A percentile compares a stretch with the other conserved stretches of the same genome.
Evolutionary conservation across 2,329 filamentous ascomycete species (phyloP).

Genomic region (Onygenales sp.): DNA sequence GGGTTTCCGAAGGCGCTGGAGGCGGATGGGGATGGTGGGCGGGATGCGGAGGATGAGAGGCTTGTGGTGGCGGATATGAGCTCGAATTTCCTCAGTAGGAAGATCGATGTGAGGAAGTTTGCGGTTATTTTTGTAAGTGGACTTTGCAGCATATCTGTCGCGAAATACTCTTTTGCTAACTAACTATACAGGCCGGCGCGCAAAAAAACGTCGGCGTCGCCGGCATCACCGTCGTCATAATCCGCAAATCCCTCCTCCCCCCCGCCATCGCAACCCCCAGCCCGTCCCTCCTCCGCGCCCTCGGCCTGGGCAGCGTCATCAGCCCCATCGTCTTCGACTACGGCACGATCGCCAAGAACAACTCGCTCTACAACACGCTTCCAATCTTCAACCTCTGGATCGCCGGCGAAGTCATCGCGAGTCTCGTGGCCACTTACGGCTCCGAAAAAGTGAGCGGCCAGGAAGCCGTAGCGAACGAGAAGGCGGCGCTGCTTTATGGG

Average conservation of each 20-base stretch:
- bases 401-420: slow-evolving; percentile 77
- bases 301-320: slow-evolving; percentile 58
- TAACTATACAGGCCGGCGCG: slow-evolving; percentile 49
- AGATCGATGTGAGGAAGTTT: slow-evolving; percentile 68
- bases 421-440: slow-evolving; percentile 56
- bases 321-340: slow-evolving; percentile 70
- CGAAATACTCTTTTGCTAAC: not conserved
- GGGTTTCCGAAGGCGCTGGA: slow-evolving; percentile 63
- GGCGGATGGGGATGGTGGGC: slow-evolving; percentile 41
- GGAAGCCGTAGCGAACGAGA: slow-evolving; percentile 61
- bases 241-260: slow-evolving; percentile 71
- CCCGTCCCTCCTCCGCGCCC: slow-evolving; percentile 58
- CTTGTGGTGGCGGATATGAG: slow-evolving; percentile 89
- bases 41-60: slow-evolving; percentile 47
- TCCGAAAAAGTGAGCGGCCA: slow-evolving; percentile 65
- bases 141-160: not conserved
- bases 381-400: slow-evolving; percentile 92
- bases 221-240: slow-evolving; percentile 75
- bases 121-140: slow-evolving; percentile 67
- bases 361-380: slow-evolving; percentile 90
- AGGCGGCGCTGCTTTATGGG: slow-evolving; percentile 67
- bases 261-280: slow-evolving; percentile 57
- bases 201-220: slow-evolving; percentile 90
- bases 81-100: slow-evolving; percentile 81
- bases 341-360: slow-evolving; percentile 79